These are phyloP conservation scores for Pichia sp. DNA, from an alignment of 1,139 yeast genomes.

Conservation along the genomic window DNA sequence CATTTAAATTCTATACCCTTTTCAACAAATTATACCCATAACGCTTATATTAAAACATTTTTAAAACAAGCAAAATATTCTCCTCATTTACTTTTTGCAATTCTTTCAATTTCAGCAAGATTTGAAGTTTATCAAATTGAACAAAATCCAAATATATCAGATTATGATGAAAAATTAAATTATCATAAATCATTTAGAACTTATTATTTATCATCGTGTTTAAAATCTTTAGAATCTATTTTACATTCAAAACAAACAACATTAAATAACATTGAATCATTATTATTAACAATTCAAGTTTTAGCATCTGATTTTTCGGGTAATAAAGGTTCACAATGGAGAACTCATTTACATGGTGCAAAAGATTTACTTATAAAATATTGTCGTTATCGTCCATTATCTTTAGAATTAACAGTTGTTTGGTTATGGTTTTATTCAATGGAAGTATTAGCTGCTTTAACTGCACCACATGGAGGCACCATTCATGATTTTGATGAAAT, in stretches of 20 bases:
- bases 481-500: slow-evolving; percentile 45
- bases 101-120: slow-evolving; percentile 54
- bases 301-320: slow-evolving; percentile 54
- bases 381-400: slow-evolving; percentile 31
- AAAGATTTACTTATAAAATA: slow-evolving; percentile 51
- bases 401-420: slow-evolving; percentile 41
- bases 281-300: slow-evolving; percentile 51
- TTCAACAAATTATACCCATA: slow-evolving; percentile 31
- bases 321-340: slow-evolving; percentile 52
- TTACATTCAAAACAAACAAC: slow-evolving; percentile 35
- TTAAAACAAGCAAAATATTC: slow-evolving; percentile 45
- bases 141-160: slow-evolving; percentile 11
- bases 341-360: slow-evolving; percentile 61
- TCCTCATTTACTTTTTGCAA: slow-evolving; percentile 51
- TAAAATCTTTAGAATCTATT: slow-evolving; percentile 40
- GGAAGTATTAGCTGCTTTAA: slow-evolving; percentile 53
- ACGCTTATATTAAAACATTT: slow-evolving; percentile 40
- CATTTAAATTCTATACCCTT: slow-evolving; percentile 36
- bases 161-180: slow-evolving; percentile 18
- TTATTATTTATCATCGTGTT: slow-evolving; percentile 46
- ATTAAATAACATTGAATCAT: slow-evolving; percentile 50
- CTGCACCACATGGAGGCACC: slow-evolving; percentile 52
- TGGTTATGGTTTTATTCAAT: slow-evolving; percentile 57
- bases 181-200: slow-evolving; percentile 44
- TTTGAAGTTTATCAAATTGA: slow-evolving; percentile 35